Evolutionary conservation across 23 red algal genomes (phyloP).

Genomic region (Chondrus crispus): DNA sequence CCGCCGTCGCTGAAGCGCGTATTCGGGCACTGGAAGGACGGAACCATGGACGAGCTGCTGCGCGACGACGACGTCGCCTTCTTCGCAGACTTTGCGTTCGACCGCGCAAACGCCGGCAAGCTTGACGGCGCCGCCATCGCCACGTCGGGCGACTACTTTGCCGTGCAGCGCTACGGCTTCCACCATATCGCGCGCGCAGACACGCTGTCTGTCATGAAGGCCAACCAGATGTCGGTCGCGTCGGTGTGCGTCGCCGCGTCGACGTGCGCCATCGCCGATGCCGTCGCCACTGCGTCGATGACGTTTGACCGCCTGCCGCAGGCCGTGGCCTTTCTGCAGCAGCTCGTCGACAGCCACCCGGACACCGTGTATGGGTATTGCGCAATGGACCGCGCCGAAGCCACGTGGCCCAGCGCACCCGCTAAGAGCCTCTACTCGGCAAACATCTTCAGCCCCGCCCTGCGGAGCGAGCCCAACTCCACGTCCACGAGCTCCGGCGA

Average conservation of each 20-base stretch:
- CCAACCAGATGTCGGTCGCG: neutral
- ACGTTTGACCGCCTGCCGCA: slow-evolving; percentile 7
- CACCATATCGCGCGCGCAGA: slow-evolving; percentile 31
- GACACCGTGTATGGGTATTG: slow-evolving; percentile 31
- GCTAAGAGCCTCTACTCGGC: no score
- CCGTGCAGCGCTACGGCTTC: slow-evolving; percentile 57
- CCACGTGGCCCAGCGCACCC: no score
- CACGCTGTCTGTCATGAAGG: slow-evolving; percentile 40
- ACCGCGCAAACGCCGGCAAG: neutral
- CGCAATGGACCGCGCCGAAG: slow-evolving; percentile 45
- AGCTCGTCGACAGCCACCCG: neutral
- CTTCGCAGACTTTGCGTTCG: neutral
- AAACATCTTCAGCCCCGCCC: no score
- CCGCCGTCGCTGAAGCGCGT: slow-evolving; percentile 42
- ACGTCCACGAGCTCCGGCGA: no score
- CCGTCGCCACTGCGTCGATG: slow-evolving; percentile 58
- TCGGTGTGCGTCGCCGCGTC: slow-evolving; percentile 54
- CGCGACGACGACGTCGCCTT: neutral
- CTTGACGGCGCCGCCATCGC: slow-evolving; percentile 39
- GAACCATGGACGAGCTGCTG: slow-evolving; percentile 15
- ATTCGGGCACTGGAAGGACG: slow-evolving; percentile 31
- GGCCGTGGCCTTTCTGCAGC: slow-evolving; percentile 1
- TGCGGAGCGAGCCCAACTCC: no score
- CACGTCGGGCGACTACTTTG: slow-evolving; percentile 54
- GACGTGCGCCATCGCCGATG: slow-evolving; percentile 54